phyloP scores from a whole-genome alignment of 1,139 yeast genomes.

The Suhomyces bribrorum region DNA sequence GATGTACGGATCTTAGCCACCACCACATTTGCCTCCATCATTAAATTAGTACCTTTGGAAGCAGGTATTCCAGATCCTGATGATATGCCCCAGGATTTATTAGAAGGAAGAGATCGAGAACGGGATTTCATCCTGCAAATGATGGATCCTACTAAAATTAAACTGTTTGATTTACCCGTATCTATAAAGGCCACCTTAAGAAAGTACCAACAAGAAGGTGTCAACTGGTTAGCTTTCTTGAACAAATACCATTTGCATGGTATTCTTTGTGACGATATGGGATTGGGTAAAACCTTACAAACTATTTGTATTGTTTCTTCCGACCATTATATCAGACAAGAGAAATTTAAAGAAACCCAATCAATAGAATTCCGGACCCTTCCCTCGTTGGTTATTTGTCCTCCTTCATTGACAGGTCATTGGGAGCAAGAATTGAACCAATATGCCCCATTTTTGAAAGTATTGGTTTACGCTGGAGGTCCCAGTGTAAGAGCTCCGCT shows the following conservation, averaged over 20 bases:
- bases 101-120: conserved; percentile 89
- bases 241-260: conserved; percentile 96
- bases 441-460: conserved; percentile 85
- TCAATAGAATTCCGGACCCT: conserved; percentile 71
- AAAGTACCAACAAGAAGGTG: conserved; percentile 97
- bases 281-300: conserved; percentile 94
- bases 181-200: conserved; percentile 90
- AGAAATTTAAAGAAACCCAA: conserved; percentile 60
- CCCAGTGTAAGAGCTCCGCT: conserved; percentile 71
- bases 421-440: conserved; percentile 96
- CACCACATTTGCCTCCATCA: conserved; percentile 94
- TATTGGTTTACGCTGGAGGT: conserved; percentile 87
- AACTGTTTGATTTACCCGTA: conserved; percentile 86
- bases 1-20: conserved; percentile 92
- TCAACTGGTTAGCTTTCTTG: conserved; percentile 95
- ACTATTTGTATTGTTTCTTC: conserved; percentile 96
- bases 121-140: conserved; percentile 94
- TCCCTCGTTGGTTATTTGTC: conserved; percentile 88
- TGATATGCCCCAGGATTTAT: conserved; percentile 81
- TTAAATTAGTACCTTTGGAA: conserved; percentile 93
- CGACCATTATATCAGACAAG: conserved; percentile 85
- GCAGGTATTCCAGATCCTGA: conserved; percentile 97
- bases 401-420: conserved; percentile 96
- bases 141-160: conserved; percentile 96
- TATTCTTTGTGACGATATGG: conserved; percentile 98